Evolutionary conservation across 495 filamentous ascomycete genomes (phyloP).

Genomic region (Aspergillus nidulans): DNA sequence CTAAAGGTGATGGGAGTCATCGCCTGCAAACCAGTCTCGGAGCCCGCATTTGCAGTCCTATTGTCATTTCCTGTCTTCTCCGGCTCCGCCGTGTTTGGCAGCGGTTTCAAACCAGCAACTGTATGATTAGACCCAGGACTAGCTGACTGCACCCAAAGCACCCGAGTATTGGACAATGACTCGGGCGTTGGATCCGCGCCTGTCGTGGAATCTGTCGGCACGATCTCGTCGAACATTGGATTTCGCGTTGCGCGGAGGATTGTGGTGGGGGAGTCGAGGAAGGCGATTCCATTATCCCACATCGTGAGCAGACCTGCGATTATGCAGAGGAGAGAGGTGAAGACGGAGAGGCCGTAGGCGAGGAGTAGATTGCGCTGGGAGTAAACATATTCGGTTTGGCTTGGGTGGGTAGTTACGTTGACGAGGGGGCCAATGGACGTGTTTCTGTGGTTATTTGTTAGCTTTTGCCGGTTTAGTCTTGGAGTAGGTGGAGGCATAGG

Average conservation of each 20-base stretch:
- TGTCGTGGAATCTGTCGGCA: not conserved
- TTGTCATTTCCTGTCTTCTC: not conserved
- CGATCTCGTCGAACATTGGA: constrained; percentile 1
- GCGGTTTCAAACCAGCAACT: not conserved
- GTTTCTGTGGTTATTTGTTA: not conserved
- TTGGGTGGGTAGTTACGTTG: not conserved
- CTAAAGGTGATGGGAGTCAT: not conserved
- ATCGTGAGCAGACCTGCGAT: constrained; percentile 3
- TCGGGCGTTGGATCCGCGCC: constrained; percentile 1
- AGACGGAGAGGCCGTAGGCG: constrained; percentile 4
- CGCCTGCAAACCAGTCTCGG: too few relatives aligned
- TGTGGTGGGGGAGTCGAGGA: not conserved
- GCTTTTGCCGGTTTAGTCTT: too few relatives aligned
- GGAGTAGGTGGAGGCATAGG: too few relatives aligned
- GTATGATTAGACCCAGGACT: not conserved
- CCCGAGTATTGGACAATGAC: not conserved
- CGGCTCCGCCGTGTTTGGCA: not conserved
- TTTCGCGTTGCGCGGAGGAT: constrained; percentile 6
- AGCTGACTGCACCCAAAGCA: not conserved
- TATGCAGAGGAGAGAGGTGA: constrained; percentile 3
- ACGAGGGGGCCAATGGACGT: not conserved
- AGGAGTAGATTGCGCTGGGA: constrained; percentile 5
- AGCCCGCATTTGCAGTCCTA: not conserved
- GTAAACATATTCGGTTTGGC: not conserved
- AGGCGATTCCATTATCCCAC: constrained; percentile 2